Conservation (phyloP, 495 filamentous ascomycete species). For the Aspergillus baeticus region DNA sequence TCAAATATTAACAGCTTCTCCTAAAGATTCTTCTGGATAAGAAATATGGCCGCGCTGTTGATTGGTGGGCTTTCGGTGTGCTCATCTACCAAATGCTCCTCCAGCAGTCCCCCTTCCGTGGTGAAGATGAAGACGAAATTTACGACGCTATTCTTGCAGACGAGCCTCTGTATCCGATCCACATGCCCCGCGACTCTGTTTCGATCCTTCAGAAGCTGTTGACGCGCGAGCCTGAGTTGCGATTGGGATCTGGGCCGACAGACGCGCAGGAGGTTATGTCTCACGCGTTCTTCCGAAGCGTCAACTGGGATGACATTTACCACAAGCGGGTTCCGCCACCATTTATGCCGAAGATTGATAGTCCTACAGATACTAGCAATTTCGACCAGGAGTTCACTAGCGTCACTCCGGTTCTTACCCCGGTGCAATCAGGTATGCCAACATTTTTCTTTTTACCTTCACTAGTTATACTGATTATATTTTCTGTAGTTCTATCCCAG, state of each 20-base stretch:
- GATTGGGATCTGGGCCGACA: slow-evolving; percentile 90
- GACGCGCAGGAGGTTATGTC: slow-evolving; percentile 99
- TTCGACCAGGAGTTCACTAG: slow-evolving; percentile 99
- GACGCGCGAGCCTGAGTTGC: slow-evolving; percentile 88
- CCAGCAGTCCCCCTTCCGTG: slow-evolving; percentile 97
- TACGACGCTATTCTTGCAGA: slow-evolving; percentile 99
- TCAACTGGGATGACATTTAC: slow-evolving; percentile 99
- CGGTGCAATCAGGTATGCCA: slow-evolving; percentile 93
- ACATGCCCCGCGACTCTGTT: slow-evolving; percentile 98
- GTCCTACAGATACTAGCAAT: slow-evolving; percentile 95
- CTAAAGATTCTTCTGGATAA: slow-evolving; percentile 91
- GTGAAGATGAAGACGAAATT: slow-evolving; percentile 99
- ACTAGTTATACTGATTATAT: slow-evolving; percentile 14
- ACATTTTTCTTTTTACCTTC: slow-evolving; percentile 3
- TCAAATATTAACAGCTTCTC: slow-evolving; percentile 13
- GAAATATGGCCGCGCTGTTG: slow-evolving; percentile 97
- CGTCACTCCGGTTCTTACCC: slow-evolving; percentile 94
- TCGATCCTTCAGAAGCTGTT: slow-evolving; percentile 97
- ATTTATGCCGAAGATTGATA: slow-evolving; percentile 85
- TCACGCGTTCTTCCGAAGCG: slow-evolving; percentile 95
- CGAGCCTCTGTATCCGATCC: slow-evolving; percentile 96
- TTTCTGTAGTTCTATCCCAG: slow-evolving; percentile 81
- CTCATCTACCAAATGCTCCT: slow-evolving; percentile 99
- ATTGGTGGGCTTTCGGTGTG: slow-evolving; percentile 99
- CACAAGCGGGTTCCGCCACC: slow-evolving; percentile 88